phyloP scores from a whole-genome alignment of 1,139 yeast genomes.

The Scheffersomyces insectosa region DNA sequence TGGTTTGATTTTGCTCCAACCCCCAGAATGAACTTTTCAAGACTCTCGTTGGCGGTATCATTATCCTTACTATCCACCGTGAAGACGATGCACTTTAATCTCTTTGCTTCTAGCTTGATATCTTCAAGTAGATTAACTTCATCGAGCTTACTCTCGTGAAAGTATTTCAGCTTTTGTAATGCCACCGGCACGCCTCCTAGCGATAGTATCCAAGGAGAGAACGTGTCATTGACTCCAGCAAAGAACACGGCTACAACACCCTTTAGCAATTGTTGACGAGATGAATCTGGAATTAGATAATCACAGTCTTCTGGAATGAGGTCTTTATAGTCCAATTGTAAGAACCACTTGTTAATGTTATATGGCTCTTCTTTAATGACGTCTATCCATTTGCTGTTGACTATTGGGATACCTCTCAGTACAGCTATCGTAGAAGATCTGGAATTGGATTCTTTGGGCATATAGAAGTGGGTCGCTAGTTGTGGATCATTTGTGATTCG shows the following conservation, averaged over 20 bases:
- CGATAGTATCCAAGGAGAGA: slow-evolving; percentile 15
- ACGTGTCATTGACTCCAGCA: slow-evolving; percentile 6
- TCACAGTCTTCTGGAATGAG: slow-evolving; percentile 17
- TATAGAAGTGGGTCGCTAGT: slow-evolving; percentile 29
- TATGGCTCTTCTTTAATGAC: slow-evolving; percentile 11
- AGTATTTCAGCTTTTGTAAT: slow-evolving; percentile 1
- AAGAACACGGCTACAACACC: slow-evolving; percentile 12
- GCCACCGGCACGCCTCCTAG: slow-evolving; percentile 12
- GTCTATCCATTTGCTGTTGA: slow-evolving; percentile 26
- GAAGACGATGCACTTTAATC: background rate
- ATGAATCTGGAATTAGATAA: slow-evolving; percentile 15
- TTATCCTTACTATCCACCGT: background rate
- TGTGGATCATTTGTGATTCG: slow-evolving; percentile 19
- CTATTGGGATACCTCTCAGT: slow-evolving; percentile 28
- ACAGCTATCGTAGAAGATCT: slow-evolving; percentile 17
- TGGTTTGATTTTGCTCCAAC: background rate
- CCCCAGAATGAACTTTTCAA: too few species aligned
- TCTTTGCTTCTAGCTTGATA: slow-evolving; percentile 1
- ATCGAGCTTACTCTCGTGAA: background rate
- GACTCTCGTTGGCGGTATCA: too few species aligned
- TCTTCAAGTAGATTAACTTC: slow-evolving; percentile 4
- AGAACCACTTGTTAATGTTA: slow-evolving; percentile 22
- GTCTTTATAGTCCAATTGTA: slow-evolving; percentile 12
- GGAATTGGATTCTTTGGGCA: slow-evolving; percentile 10
- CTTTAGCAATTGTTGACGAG: slow-evolving; percentile 14